Evolutionary conservation across 768 basidiomycete species (phyloP).

Genomic region (Gelatoporia subvermispora): DNA sequence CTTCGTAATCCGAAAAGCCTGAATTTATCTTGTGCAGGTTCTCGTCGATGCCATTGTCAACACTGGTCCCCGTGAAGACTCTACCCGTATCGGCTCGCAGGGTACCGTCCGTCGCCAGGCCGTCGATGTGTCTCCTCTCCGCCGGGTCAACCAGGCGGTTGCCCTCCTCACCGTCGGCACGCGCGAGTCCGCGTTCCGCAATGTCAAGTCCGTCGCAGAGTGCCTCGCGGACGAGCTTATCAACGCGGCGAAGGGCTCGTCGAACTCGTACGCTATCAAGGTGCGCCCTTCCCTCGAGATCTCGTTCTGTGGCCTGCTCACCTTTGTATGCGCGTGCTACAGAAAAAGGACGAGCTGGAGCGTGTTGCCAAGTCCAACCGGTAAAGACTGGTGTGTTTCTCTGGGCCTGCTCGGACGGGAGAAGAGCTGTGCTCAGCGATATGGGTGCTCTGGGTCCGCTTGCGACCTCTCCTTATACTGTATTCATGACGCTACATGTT

Average conservation of each 20-base stretch:
- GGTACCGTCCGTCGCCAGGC: conserved; percentile 99
- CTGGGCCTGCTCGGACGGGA: conserved; percentile 2
- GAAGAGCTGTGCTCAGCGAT: conserved; percentile 13
- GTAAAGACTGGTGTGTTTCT: conserved; percentile 46
- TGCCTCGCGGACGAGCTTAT: conserved; percentile 99
- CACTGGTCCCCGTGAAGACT: conserved; percentile 99
- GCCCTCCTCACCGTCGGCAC: conserved; percentile 94
- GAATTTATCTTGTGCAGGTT: conserved; percentile 44
- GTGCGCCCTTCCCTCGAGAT: conserved; percentile 34
- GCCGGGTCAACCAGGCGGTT: conserved; percentile 97
- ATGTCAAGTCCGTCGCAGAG: conserved; percentile 98
- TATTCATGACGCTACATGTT: conserved; percentile 26
- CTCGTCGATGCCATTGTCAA: conserved; percentile 99
- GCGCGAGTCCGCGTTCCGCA: conserved; percentile 99
- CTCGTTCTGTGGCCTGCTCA: background rate
- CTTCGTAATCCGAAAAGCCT: background rate
- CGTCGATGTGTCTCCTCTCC: conserved; percentile 97
- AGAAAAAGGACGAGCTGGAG: conserved; percentile 99
- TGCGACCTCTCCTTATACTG: conserved; percentile 10
- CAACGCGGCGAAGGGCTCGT: conserved; percentile 99
- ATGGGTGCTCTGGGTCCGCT: conserved; percentile 22
- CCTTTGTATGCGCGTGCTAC: conserved; percentile 5
- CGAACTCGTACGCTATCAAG: conserved; percentile 99
- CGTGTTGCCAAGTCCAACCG: conserved; percentile 99
- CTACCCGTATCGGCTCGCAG: conserved; percentile 99